Evolutionary conservation across 1,284 basidiomycete genomes (phyloP).

Genomic region (Leccinum fallax): DNA sequence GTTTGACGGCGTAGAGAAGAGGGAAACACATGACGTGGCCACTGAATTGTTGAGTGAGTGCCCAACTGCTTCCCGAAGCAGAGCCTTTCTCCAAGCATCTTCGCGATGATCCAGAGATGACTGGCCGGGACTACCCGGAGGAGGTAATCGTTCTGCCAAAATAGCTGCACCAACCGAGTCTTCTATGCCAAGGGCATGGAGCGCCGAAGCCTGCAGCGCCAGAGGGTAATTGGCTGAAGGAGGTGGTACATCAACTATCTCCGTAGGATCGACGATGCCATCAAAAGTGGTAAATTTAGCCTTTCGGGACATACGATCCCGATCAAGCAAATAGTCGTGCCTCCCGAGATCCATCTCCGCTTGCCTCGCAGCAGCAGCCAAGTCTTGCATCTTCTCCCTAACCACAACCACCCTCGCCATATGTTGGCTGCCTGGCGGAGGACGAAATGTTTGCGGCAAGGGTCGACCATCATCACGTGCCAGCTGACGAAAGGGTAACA

Average conservation of each 20-base stretch:
- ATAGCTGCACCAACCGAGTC: slow-evolving; percentile 72
- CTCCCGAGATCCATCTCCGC: slow-evolving; percentile 69
- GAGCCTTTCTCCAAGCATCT: slow-evolving; percentile 67
- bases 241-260: slow-evolving; percentile 72
- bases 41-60: slow-evolving; percentile 66
- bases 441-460: slow-evolving; percentile 42
- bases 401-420: slow-evolving; percentile 73
- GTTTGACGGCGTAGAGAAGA: slow-evolving; percentile 34
- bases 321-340: slow-evolving; percentile 43
- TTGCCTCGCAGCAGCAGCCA: slow-evolving; percentile 67
- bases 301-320: slow-evolving; percentile 31
- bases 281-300: slow-evolving; percentile 39
- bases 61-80: slow-evolving; percentile 72
- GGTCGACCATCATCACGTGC: slow-evolving; percentile 43
- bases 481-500: slow-evolving; percentile 45
- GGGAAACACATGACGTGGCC: slow-evolving; percentile 33
- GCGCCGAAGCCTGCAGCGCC: slow-evolving; percentile 69
- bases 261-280: slow-evolving; percentile 77
- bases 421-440: slow-evolving; percentile 38
- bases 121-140: slow-evolving; percentile 59
- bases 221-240: slow-evolving; percentile 68
- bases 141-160: slow-evolving; percentile 70
- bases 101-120: slow-evolving; percentile 57
- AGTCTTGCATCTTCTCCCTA: slow-evolving; percentile 73
- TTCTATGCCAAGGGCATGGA: slow-evolving; percentile 67